These are phyloP conservation scores for Podaxis carcinomalis DNA, from an alignment of 768 basidiomycete genomes.

Conservation along the genomic window DNA sequence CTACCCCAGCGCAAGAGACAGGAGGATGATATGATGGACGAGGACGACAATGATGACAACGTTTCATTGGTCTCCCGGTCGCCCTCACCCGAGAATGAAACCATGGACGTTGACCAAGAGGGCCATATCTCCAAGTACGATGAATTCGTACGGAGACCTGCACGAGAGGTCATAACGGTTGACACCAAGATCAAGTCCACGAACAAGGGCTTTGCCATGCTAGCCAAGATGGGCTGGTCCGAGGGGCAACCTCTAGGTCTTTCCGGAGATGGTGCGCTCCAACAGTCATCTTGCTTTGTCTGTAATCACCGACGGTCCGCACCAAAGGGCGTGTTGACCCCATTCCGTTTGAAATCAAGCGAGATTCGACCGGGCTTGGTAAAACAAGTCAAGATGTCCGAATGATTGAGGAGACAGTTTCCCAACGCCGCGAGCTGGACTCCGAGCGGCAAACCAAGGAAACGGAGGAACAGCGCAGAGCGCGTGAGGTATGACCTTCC, in stretches of 20 bases:
- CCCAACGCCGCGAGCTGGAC: constrained; percentile 74
- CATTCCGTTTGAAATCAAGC: constrained; percentile 76
- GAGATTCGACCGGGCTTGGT: constrained; percentile 74
- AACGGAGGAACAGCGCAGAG: constrained; percentile 69
- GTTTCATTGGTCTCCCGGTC: constrained; percentile 71
- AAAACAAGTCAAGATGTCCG: constrained; percentile 75
- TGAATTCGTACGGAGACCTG: constrained; percentile 48
- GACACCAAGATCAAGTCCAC: constrained; percentile 75
- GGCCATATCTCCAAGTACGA: constrained; percentile 54
- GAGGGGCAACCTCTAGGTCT: constrained; percentile 77
- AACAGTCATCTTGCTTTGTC: not conserved
- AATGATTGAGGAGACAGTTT: constrained; percentile 83
- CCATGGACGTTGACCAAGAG: constrained; percentile 46
- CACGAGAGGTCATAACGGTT: constrained; percentile 69
- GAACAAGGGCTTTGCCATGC: constrained; percentile 79
- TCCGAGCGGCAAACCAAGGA: constrained; percentile 81
- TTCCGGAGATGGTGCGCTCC: constrained; percentile 62
- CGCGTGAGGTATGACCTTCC: constrained; percentile 54
- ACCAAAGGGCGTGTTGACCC: constrained; percentile 73
- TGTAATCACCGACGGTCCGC: not conserved
- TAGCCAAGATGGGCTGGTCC: constrained; percentile 79
- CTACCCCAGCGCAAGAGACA: constrained; percentile 60
- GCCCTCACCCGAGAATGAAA: constrained; percentile 58
- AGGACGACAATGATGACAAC: constrained; percentile 62
- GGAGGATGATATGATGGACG: constrained; percentile 39